These are phyloP conservation scores for Boletus bicolor DNA, from an alignment of 768 basidiomycete species.

Conservation along the genomic window DNA sequence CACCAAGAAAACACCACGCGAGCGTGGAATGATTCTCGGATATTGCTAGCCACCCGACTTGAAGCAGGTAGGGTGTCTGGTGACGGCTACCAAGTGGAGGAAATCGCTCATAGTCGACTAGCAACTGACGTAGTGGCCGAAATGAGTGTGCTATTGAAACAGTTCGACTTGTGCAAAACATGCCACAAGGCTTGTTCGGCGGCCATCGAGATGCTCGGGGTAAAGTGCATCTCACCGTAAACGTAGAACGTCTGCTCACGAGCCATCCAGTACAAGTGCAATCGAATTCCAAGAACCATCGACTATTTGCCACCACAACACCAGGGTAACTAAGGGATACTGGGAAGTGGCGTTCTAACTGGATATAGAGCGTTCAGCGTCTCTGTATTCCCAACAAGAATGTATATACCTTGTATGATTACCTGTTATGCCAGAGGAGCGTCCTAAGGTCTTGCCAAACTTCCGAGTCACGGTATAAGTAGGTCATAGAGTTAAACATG, in stretches of 20 bases:
- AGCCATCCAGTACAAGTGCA: slow-evolving; percentile 57
- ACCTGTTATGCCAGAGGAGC: slow-evolving; percentile 89
- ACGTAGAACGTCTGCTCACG: slow-evolving; percentile 5
- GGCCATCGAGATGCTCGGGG: slow-evolving; percentile 67
- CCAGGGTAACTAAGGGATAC: slow-evolving; percentile 20
- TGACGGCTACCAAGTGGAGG: neutral
- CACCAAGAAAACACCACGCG: slow-evolving; percentile 45
- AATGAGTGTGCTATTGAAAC: slow-evolving; percentile 53
- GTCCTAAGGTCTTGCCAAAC: slow-evolving; percentile 79
- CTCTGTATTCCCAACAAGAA: neutral
- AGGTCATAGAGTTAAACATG: slow-evolving; percentile 95
- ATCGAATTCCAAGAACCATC: slow-evolving; percentile 48
- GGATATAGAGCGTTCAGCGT: neutral
- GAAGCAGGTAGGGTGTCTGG: slow-evolving; percentile 45
- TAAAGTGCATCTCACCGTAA: slow-evolving; percentile 31
- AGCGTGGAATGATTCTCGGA: slow-evolving; percentile 53
- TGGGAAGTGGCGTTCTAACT: slow-evolving; percentile 6
- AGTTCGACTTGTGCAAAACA: slow-evolving; percentile 44
- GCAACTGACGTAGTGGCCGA: slow-evolving; percentile 67
- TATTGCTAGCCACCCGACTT: slow-evolving; percentile 42
- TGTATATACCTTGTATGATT: slow-evolving; percentile 10
- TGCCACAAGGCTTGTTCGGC: slow-evolving; percentile 62
- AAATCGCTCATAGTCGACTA: slow-evolving; percentile 23
- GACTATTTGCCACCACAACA: slow-evolving; percentile 38
- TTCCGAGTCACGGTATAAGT: slow-evolving; percentile 93